A percentile compares a stretch with the other conserved stretches of the same genome.
Evolutionary conservation across 1,284 basidiomycete genomes (phyloP).

Genomic region (Irpex lacteus): DNA sequence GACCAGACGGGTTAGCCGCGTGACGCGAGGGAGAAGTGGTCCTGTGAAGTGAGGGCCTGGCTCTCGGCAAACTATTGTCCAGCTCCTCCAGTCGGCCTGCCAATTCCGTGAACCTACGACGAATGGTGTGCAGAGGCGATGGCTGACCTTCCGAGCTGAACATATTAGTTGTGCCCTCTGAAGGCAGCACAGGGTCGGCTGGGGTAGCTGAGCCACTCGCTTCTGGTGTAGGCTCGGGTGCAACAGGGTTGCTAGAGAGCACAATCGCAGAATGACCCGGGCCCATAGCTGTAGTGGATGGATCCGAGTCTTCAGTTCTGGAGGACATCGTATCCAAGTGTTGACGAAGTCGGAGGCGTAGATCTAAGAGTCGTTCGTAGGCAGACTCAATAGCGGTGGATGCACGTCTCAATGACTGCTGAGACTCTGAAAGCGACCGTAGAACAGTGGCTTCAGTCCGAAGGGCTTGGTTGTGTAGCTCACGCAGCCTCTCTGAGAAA

Average conservation of each 20-base stretch:
- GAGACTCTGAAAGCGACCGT: slow-evolving; percentile 14
- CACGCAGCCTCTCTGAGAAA: not conserved
- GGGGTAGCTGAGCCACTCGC: not conserved
- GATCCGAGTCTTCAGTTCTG: not conserved
- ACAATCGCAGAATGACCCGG: slow-evolving; percentile 29
- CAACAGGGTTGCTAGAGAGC: slow-evolving; percentile 17
- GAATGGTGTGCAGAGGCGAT: slow-evolving; percentile 8
- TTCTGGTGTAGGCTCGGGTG: not conserved
- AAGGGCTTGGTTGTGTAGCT: not conserved
- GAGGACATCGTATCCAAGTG: slow-evolving; percentile 10
- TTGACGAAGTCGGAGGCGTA: slow-evolving; percentile 9
- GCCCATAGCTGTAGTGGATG: slow-evolving; percentile 19
- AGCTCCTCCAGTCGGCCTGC: slow-evolving; percentile 1
- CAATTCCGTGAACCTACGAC: slow-evolving; percentile 11
- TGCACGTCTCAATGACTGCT: slow-evolving; percentile 15
- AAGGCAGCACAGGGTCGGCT: not conserved
- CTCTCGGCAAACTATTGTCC: not conserved
- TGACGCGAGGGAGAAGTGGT: not conserved
- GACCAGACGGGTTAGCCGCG: not conserved
- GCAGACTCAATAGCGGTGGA: slow-evolving; percentile 15
- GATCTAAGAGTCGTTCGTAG: slow-evolving; percentile 12
- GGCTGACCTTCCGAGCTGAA: not conserved
- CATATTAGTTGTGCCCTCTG: too few relatives aligned
- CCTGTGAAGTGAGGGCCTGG: not conserved
- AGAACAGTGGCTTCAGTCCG: slow-evolving; percentile 4